A percentile compares a stretch with the other conserved stretches of the same genome.
Conservation (phyloP, 2,329 filamentous ascomycete species). For the Spiromastix sp. region DNA sequence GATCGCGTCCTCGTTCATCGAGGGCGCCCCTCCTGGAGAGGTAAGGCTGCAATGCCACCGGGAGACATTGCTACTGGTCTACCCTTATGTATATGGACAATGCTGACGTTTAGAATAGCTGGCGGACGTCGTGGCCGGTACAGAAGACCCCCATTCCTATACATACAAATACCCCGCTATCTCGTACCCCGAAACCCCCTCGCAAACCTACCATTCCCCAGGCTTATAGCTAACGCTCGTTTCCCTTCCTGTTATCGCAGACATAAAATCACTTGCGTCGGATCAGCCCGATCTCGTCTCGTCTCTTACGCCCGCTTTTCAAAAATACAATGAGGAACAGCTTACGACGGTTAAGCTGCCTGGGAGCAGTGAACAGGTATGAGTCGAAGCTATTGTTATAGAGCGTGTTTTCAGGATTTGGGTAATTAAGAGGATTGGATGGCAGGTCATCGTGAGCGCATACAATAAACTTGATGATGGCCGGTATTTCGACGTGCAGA, state of each 20-base stretch:
- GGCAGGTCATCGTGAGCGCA: conserved; percentile 57
- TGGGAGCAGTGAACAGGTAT: conserved; percentile 67
- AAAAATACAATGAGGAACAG: conserved; percentile 95
- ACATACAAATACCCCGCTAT: conserved; percentile 5
- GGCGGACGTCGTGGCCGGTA: conserved; percentile 79
- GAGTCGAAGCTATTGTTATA: too few relatives aligned
- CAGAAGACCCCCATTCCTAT: conserved; percentile 10
- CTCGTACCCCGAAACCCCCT: not conserved
- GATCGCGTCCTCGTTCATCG: conserved; percentile 74
- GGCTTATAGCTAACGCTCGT: not conserved
- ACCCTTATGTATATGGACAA: not conserved
- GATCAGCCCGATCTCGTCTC: conserved; percentile 57
- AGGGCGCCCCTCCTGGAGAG: conserved; percentile 93
- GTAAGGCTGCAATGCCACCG: conserved; percentile 39
- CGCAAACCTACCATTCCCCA: not conserved
- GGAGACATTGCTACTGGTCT: conserved; percentile 3
- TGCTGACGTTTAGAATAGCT: too few relatives aligned
- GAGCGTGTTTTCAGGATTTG: too few relatives aligned
- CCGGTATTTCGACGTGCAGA: conserved; percentile 84
- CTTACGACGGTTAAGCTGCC: conserved; percentile 82
- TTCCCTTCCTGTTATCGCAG: conserved; percentile 38
- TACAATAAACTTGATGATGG: conserved; percentile 73
- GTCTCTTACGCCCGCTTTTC: conserved; percentile 70
- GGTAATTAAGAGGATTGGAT: too few relatives aligned
- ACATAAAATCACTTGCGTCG: conserved; percentile 77